These are phyloP conservation scores for Syncephalastrum monosporum DNA, from an alignment of 371 early-diverging fungal species.

Conservation along the genomic window DNA sequence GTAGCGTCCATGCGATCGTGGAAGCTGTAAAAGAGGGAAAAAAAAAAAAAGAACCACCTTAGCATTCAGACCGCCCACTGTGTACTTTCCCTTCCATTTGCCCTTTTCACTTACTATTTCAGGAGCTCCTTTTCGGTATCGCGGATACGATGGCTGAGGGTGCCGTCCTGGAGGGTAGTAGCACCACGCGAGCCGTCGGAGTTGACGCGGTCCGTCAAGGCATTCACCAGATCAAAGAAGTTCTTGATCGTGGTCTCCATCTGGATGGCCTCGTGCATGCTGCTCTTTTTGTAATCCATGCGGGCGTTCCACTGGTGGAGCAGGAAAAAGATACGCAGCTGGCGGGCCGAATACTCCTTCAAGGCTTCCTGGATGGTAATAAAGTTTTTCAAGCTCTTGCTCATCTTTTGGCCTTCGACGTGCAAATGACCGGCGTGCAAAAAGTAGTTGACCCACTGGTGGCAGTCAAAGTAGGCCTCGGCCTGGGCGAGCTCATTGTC, in stretches of 20 bases:
- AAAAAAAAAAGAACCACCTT: not conserved
- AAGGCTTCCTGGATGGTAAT: constrained; percentile 94
- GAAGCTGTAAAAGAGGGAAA: constrained; percentile 29
- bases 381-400: constrained; percentile 99
- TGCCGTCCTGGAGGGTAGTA: constrained; percentile 29
- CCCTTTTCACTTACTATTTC: constrained; percentile 30
- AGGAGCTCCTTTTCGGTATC: constrained; percentile 67
- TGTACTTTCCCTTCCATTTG: not conserved
- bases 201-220: constrained; percentile 67
- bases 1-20: constrained; percentile 63
- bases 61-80: not conserved
- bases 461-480: constrained; percentile 89
- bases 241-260: constrained; percentile 84
- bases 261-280: constrained; percentile 84
- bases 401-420: constrained; percentile 99
- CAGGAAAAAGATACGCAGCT: constrained; percentile 95
- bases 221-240: constrained; percentile 83
- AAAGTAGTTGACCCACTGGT: constrained; percentile 99
- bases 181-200: constrained; percentile 44
- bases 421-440: constrained; percentile 99
- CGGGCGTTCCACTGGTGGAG: constrained; percentile 89
- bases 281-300: constrained; percentile 86
- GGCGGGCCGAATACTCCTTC: constrained; percentile 78
- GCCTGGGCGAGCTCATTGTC: constrained; percentile 99
- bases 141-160: constrained; percentile 67